phyloP scores from a whole-genome alignment of 345 rosid species.

The Aurinia saxatilis region DNA sequence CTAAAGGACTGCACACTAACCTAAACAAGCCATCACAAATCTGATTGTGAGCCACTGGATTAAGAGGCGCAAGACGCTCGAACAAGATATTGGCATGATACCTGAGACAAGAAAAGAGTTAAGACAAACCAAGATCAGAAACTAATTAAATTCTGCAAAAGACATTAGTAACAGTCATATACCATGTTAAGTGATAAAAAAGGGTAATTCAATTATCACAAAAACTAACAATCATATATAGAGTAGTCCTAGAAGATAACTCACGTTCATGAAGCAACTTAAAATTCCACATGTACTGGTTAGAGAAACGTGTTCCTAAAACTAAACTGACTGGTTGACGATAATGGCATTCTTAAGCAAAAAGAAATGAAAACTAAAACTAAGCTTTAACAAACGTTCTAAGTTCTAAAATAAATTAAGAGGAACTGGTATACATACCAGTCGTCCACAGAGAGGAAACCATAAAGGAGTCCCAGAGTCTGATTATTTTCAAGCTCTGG shows the following conservation, averaged over 20 bases:
- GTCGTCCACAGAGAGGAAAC: constrained; percentile 93
- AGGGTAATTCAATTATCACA: neutral
- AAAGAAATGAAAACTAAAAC: neutral
- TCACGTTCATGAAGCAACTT: constrained; percentile 1
- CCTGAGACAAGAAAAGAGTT: constrained; percentile 42
- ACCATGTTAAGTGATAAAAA: constrained; percentile 7
- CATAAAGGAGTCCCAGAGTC: constrained; percentile 82
- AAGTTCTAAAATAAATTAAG: neutral
- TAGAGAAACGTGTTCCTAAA: neutral
- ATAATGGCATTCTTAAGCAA: constrained; percentile 3
- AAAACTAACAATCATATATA: neutral
- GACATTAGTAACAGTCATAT: constrained; percentile 4
- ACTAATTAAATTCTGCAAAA: neutral
- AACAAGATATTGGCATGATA: constrained; percentile 74
- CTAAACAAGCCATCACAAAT: constrained; percentile 77
- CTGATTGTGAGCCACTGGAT: constrained; percentile 87
- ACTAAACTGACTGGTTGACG: constrained; percentile 9
- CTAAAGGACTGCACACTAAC: constrained; percentile 36
- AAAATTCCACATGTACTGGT: constrained; percentile 6
- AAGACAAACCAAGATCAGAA: neutral
- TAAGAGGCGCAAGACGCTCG: constrained; percentile 73
- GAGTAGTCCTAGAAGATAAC: neutral
- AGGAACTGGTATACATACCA: constrained; percentile 47
- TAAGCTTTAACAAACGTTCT: neutral
- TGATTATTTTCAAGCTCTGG: constrained; percentile 84